Base-by-base conservation (phyloP, 192 early-diverging fungal species). In the Umbelopsis sp. region DNA sequence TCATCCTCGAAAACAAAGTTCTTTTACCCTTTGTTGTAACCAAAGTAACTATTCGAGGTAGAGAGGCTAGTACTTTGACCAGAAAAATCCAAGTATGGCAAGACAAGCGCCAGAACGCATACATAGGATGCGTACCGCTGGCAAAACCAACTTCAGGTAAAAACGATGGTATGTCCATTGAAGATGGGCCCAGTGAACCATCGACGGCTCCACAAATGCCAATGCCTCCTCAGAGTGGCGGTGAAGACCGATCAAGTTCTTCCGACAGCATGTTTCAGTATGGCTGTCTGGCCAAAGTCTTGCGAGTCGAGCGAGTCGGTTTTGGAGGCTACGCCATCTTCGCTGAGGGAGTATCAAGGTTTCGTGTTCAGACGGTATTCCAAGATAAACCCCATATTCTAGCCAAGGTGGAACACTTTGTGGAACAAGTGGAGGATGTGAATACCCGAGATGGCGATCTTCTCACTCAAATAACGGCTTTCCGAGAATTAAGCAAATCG, bases 21-120 rank as follows among this genome's bases (percentile, higher is more conserved):
- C 80, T 93, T 16, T 77, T 92, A 6, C 92, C 92, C 12, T 86
- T 86, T 11, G 80, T 89, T 8, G 86, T 91, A 12, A 74, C 87
- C 36, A 82, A 87, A 3, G 70, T 88, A n/a, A 84, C 83, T 56
- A 84, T 93, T 45, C 78, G 77, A 17, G 78, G 88, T 17, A 79
- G 78, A 52, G 85, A 90, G 21, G 83, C 88, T 17, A 80, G 80
- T 24, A 75, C 77, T 12, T 74, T 93, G 10, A 85, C 87, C 22
- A 79, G 78, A 73, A 75, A 74, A 59, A 74, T 85, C 49, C 75
- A 83, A 22, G 56, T 70, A 21, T 74, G 77, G 45, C 72, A 51
- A 12, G 84, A 83, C 44, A 77, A 72, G 43, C 77, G 77, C 20
- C 80, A 82, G 29, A 54, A 76, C 16, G 70, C 51, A 50, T 79